Percentiles rank a stretch among this genome's conserved stretches.
Conservation (phyloP, 345 rosid genomes). For the Bruguiera gymnorhiza region DNA sequence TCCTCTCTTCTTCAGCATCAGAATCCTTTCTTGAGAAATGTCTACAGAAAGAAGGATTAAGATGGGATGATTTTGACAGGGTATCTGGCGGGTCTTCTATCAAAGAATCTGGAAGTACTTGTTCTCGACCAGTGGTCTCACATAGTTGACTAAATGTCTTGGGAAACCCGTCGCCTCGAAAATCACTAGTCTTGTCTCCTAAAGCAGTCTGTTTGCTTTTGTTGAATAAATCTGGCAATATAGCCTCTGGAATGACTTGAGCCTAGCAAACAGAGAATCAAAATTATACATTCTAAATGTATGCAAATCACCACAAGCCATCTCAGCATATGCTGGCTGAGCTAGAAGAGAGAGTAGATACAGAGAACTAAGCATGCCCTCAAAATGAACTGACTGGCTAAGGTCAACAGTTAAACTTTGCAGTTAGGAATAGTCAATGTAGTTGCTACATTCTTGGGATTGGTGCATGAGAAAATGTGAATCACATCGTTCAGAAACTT, state of each 20-base stretch:
- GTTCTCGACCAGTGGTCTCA: constrained; percentile 12
- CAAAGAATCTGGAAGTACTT: constrained; percentile 4
- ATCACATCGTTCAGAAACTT: not conserved
- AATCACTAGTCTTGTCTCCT: constrained; percentile 9
- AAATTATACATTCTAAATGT: not conserved
- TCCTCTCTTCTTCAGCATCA: constrained; percentile 18
- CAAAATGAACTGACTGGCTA: not conserved
- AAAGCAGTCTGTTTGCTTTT: constrained; percentile 9
- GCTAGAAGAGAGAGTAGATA: not conserved
- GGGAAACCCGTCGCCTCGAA: constrained; percentile 8
- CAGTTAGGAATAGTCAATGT: not conserved
- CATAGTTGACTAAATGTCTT: not conserved
- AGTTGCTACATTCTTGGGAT: not conserved
- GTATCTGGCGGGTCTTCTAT: constrained; percentile 12
- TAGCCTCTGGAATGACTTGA: constrained; percentile 39
- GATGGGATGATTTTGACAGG: constrained; percentile 16
- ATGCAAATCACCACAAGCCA: not conserved
- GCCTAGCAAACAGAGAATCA: constrained; percentile 24
- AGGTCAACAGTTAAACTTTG: not conserved
- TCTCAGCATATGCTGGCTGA: too few relatives aligned
- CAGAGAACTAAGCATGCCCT: not conserved
- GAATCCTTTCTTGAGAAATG: constrained; percentile 32
- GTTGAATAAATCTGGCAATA: constrained; percentile 34
- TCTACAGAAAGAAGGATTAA: constrained; percentile 24
- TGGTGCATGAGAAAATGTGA: not conserved